Base-by-base conservation (phyloP, 2,329 filamentous ascomycete genomes). In the Podosphaera xanthii region DNA sequence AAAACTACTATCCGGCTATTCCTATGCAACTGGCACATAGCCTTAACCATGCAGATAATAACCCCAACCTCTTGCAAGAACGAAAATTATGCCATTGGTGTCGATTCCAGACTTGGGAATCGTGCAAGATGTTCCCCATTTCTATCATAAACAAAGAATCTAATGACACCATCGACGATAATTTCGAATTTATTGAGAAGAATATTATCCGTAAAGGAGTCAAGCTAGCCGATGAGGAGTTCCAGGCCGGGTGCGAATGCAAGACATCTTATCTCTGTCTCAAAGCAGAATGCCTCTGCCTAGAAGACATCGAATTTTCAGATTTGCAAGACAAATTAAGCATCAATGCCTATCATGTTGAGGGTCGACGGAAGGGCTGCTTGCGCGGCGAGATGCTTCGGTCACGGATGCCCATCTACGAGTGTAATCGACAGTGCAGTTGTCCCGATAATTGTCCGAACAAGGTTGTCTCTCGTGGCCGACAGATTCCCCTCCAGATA, bases 401-500 rank as follows among this genome's bases (percentile, higher is more conserved):
- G 33, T 80, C 77, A 34, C 74, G 77, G 46, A 69, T 76, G 40
- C 79, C 84, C 0, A 84, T 94, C 60, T 91, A 90, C 70, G 87
- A 94, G 66, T 94, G 87, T 67, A 87, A 92, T 64, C 72, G 76
- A 1, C 78, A 76, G 7, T 94, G 87, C 70, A 72, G 71, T 2
- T 94, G 87, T 65, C 76, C 76, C 2, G 67, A 69, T 0, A 64
- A 72, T 22, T 94, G 87, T 65, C 82, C 83, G 0, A 91, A 88
- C 66, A 76, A 86, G 4, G 81, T 90, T 0, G 86, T 92, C 0
- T 84, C 88, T 66, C 77, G 83, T 56, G 87, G 87, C 0, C 75
- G 87, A 2, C 78, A 76, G 53, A 74, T 92, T 0, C 77, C 81
- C 1, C 72, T 94, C 1, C 80, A 89, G 65, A 86, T 94, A 22